Evolutionary conservation across 805 yeast species (phyloP).

Genomic region (Zygosaccharomyces bailii): DNA sequence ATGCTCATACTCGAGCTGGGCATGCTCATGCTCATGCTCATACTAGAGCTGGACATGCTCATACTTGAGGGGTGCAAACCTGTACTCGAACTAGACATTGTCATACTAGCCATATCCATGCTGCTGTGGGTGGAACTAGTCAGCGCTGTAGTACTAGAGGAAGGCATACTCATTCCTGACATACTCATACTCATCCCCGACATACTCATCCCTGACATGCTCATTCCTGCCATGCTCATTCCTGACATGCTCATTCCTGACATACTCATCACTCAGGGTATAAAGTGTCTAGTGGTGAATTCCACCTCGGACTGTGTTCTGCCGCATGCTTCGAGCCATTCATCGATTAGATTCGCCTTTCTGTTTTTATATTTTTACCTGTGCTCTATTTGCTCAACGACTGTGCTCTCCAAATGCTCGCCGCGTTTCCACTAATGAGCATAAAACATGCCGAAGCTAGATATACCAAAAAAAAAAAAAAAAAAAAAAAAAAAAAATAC

Average conservation of each 20-base stretch:
- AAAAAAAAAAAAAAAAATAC: slow-evolving; percentile 1
- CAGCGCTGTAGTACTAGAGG: slow-evolving; percentile 12
- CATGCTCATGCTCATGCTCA: slow-evolving; percentile 17
- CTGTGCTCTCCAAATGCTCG: slow-evolving; percentile 1
- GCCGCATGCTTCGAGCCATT: background rate
- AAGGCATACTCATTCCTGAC: slow-evolving; percentile 12
- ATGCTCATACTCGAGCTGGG: slow-evolving; percentile 8
- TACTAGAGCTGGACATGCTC: slow-evolving; percentile 10
- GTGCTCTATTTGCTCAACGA: slow-evolving; percentile 13
- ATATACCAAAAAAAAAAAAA: no score
- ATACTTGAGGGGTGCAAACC: no score
- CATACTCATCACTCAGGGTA: no score
- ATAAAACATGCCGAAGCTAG: slow-evolving; percentile 6
- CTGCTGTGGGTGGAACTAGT: slow-evolving; percentile 12
- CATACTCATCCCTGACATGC: slow-evolving; percentile 8
- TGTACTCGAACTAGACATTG: slow-evolving; percentile 7
- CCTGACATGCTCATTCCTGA: slow-evolving; percentile 8
- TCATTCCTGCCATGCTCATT: slow-evolving; percentile 16
- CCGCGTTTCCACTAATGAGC: slow-evolving; percentile 1
- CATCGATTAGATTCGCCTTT: background rate
- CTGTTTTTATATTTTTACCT: slow-evolving; percentile 5
- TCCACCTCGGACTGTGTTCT: no score
- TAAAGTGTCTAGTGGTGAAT: no score
- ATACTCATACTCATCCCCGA: slow-evolving; percentile 15
- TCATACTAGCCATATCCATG: no score